A percentile compares a stretch with the other conserved stretches of the same genome.
Evolutionary conservation across 805 yeast species (phyloP).

Genomic region (Saccharomycodes ludwigii): DNA sequence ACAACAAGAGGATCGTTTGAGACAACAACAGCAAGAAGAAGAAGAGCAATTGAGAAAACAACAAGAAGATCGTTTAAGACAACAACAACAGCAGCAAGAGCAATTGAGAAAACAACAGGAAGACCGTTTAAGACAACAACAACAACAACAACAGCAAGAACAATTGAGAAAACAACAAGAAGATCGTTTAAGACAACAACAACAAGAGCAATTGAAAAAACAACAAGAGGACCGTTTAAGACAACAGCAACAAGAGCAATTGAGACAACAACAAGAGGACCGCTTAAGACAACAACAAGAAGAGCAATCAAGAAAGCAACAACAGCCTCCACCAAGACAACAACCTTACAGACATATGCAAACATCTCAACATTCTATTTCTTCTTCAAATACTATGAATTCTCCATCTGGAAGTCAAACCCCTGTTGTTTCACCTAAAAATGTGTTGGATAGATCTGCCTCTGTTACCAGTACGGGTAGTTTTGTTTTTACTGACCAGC

Average conservation of each 20-base stretch:
- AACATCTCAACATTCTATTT: too few relatives aligned
- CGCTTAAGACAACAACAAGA: too few relatives aligned
- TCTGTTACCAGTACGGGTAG: too few relatives aligned
- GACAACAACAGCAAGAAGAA: slow-evolving; percentile 1
- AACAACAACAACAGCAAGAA: not conserved
- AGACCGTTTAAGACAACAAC: not conserved
- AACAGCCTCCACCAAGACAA: too few relatives aligned
- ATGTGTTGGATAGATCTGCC: too few relatives aligned
- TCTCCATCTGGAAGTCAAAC: too few relatives aligned
- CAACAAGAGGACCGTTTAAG: not conserved
- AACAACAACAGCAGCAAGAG: slow-evolving; percentile 4
- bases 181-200: not conserved
- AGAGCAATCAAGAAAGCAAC: too few relatives aligned
- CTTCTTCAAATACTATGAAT: too few relatives aligned
- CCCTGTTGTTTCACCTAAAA: too few relatives aligned
- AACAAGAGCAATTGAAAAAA: not conserved
- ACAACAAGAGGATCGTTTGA: slow-evolving; percentile 1
- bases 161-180: not conserved
- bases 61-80: not conserved
- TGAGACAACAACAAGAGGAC: too few relatives aligned
- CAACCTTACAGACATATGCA: too few relatives aligned
- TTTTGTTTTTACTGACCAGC: too few relatives aligned
- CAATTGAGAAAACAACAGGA: slow-evolving; percentile 1
- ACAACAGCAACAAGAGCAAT: not conserved
- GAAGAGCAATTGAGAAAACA: slow-evolving; percentile 4